Percentiles rank a stretch among this genome's conserved stretches.
Conservation (phyloP, 192 early-diverging fungal genomes). For the Diversispora eburnea region DNA sequence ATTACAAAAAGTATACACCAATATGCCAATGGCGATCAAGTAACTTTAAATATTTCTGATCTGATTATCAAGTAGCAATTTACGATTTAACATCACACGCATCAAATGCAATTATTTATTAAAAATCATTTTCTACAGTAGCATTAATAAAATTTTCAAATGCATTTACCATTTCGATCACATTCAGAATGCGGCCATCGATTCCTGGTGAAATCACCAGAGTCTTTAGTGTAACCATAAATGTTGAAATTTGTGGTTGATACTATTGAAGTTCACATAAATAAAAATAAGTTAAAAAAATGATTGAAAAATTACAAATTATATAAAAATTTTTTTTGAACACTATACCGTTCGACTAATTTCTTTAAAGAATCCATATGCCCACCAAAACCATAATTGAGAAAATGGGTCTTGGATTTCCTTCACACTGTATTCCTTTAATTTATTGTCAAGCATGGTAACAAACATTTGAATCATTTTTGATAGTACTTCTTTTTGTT, state of each 20-base stretch:
- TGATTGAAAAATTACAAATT: slow-evolving; percentile 16
- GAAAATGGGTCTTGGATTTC: slow-evolving; percentile 27
- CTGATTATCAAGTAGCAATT: too few relatives aligned
- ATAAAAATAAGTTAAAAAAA: neutral
- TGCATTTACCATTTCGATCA: slow-evolving; percentile 32
- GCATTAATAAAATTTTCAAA: neutral
- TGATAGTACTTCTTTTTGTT: slow-evolving; percentile 82
- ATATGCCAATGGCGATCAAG: too few relatives aligned
- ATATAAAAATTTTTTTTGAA: neutral
- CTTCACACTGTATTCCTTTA: slow-evolving; percentile 28
- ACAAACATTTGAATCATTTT: slow-evolving; percentile 66
- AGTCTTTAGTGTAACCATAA: slow-evolving; percentile 57
- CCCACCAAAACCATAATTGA: slow-evolving; percentile 56
- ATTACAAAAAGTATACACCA: too few relatives aligned
- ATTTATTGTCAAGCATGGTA: slow-evolving; percentile 43
- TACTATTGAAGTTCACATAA: slow-evolving; percentile 41
- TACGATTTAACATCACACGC: too few relatives aligned
- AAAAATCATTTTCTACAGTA: neutral
- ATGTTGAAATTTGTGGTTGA: slow-evolving; percentile 48
- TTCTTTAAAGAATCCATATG: slow-evolving; percentile 59
- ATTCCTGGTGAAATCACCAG: slow-evolving; percentile 48
- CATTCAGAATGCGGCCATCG: slow-evolving; percentile 44
- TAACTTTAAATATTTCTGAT: too few relatives aligned
- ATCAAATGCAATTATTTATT: neutral
- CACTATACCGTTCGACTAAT: slow-evolving; percentile 62